Evolutionary conservation across 495 filamentous ascomycete genomes (phyloP).

Genomic region (Hamigera avellanea): DNA sequence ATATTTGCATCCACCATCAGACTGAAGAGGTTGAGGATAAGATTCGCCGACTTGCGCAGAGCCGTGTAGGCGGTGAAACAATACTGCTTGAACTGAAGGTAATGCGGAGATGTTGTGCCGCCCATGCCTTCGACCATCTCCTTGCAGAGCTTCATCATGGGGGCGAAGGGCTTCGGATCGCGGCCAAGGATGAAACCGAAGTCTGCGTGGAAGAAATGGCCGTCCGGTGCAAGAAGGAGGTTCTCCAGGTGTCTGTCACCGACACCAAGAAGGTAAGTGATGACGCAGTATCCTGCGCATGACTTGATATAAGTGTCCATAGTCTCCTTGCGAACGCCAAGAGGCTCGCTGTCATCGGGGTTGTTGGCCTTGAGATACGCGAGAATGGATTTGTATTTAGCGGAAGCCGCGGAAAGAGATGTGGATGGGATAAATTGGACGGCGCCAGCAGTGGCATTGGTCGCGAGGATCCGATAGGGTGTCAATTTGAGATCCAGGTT

Average conservation of each 20-base stretch:
- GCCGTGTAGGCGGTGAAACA: constrained; percentile 93
- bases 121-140: constrained; percentile 99
- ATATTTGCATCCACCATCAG: constrained; percentile 97
- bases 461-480: constrained; percentile 93
- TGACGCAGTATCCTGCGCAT: constrained; percentile 96
- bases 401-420: constrained; percentile 65
- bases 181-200: constrained; percentile 97
- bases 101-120: constrained; percentile 64
- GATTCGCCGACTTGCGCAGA: constrained; percentile 72
- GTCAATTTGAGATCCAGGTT: constrained; percentile 94
- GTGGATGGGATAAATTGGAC: constrained; percentile 86
- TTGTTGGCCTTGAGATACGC: constrained; percentile 84
- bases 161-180: constrained; percentile 94
- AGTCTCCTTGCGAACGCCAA: constrained; percentile 81
- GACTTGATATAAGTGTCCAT: constrained; percentile 95
- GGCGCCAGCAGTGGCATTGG: constrained; percentile 75
- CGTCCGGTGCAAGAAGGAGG: constrained; percentile 78
- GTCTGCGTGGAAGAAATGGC: constrained; percentile 94
- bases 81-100: constrained; percentile 81
- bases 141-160: constrained; percentile 90
- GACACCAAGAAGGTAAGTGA: constrained; percentile 97
- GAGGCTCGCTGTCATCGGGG: constrained; percentile 68
- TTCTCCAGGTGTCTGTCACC: constrained; percentile 96
- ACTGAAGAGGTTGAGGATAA: constrained; percentile 94
- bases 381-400: constrained; percentile 74